Evolutionary conservation across 495 filamentous ascomycete genomes (phyloP).

Genomic region (Ramalina intermedia): DNA sequence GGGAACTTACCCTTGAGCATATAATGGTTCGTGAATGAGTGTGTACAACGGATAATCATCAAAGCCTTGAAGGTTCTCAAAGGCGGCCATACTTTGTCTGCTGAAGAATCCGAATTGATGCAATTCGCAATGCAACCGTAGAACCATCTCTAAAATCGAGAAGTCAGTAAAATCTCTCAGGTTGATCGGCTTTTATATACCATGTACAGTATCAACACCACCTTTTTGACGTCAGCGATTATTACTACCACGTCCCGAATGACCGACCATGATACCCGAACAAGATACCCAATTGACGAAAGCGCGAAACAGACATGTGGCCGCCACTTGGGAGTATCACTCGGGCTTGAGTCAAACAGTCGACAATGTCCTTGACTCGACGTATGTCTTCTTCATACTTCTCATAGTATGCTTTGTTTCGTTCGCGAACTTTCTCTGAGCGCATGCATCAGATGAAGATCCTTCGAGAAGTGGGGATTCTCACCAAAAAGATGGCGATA

Average conservation of each 20-base stretch:
- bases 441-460: not conserved
- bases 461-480: not conserved
- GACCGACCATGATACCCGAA: slow-evolving; percentile 61
- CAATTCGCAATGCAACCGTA: slow-evolving; percentile 54
- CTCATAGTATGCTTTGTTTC: slow-evolving; percentile 63
- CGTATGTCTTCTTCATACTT: slow-evolving; percentile 79
- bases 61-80: slow-evolving; percentile 52
- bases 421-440: slow-evolving; percentile 41
- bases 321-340: slow-evolving; percentile 53
- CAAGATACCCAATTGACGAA: slow-evolving; percentile 58
- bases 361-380: slow-evolving; percentile 49
- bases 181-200: slow-evolving; percentile 21
- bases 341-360: slow-evolving; percentile 43
- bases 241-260: not conserved
- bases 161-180: slow-evolving; percentile 62
- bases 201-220: slow-evolving; percentile 20
- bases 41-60: slow-evolving; percentile 72
- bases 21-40: slow-evolving; percentile 71
- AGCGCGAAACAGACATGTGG: slow-evolving; percentile 48
- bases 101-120: slow-evolving; percentile 58
- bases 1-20: slow-evolving; percentile 44
- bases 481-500: slow-evolving; percentile 54
- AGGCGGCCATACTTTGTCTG: slow-evolving; percentile 44
- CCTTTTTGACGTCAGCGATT: slow-evolving; percentile 7
- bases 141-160: slow-evolving; percentile 58